Evolutionary conservation across 257 asterid species (phyloP), one percentile per base, ranked within the genome.

Genomic region (Nicotiana paniculata): DNA sequence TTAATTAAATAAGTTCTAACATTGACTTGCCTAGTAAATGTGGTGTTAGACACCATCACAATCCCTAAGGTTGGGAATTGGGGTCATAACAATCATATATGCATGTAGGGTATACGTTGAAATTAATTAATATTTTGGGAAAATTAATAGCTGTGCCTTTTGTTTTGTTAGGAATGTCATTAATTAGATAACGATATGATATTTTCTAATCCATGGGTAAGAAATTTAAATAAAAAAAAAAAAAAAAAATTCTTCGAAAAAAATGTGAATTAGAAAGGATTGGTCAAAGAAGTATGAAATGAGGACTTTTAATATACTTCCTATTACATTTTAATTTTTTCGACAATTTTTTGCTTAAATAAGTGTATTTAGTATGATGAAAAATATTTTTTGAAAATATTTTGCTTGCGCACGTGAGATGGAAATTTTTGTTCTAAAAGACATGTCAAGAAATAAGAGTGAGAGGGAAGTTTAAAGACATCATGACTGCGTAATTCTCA

Each of bases 51-150:
- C 24, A 21, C 24, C 24, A 21, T 21, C 24, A 21, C 24, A 21
- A 21, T 21, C 24, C 24, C 24, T 21, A 21, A 21, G 24, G 24
- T 21, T 21, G 24, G 24, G 24, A 21, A 21, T 21, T 21, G 24
- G 24, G n/a, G n/a, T n/a, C n/a, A n/a, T n/a, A n/a, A n/a, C n/a
- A n/a, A n/a, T n/a, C n/a, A n/a, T n/a, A n/a, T n/a, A n/a, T n/a
- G n/a, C n/a, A n/a, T 72, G 78, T 72, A 72, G 59, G 21, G 59
- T 72, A 72, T 70, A 72, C 12, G 21, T 72, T 72, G 78, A 72
- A 72, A 72, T 46, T 43, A 72, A 72, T 72, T 21, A 13, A 70
- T 43, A 72, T 5, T 2, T 12, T 72, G 26, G 78, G 24, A 21
- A 43, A 72, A 72, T 21, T 72, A 46, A 46, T 46, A 43, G 59